Percentiles rank a stretch among this genome's conserved stretches.
Evolutionary conservation across 331 rosid genomes (phyloP).

Genomic region (Malus hybrid): DNA sequence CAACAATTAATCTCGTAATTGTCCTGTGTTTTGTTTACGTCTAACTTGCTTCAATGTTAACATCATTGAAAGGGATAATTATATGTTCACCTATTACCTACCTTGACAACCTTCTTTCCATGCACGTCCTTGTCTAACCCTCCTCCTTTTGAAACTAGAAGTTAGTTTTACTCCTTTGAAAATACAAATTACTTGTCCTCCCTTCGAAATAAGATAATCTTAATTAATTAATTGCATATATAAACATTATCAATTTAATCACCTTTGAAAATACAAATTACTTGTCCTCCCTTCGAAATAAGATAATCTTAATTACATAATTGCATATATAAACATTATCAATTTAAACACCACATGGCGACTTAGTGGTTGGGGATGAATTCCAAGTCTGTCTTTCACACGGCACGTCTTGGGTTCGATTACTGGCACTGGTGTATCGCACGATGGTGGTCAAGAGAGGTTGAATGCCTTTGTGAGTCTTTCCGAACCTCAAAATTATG

Average conservation of each 20-base stretch:
- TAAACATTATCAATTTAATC: not conserved
- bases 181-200: not conserved
- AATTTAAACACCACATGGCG: not conserved
- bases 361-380: accelerated
- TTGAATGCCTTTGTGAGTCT: not conserved
- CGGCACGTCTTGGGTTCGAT: accelerated
- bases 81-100: conserved; percentile 11
- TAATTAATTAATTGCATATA: not conserved
- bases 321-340: not conserved
- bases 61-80: conserved; percentile 13
- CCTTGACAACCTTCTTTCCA: conserved; percentile 27
- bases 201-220: not conserved
- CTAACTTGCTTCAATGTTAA: not conserved
- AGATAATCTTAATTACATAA: not conserved
- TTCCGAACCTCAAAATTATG: accelerated
- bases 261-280: not conserved
- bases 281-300: not conserved
- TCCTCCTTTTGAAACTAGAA: no score
- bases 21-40: not conserved
- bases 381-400: accelerated
- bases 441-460: accelerated
- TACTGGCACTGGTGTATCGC: accelerated
- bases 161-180: not conserved
- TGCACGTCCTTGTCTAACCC: not conserved
- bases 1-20: not conserved